Percentiles rank a stretch among this genome's conserved stretches.
Conservation (phyloP, 1,284 basidiomycete genomes). For the Tilletia horrida region DNA sequence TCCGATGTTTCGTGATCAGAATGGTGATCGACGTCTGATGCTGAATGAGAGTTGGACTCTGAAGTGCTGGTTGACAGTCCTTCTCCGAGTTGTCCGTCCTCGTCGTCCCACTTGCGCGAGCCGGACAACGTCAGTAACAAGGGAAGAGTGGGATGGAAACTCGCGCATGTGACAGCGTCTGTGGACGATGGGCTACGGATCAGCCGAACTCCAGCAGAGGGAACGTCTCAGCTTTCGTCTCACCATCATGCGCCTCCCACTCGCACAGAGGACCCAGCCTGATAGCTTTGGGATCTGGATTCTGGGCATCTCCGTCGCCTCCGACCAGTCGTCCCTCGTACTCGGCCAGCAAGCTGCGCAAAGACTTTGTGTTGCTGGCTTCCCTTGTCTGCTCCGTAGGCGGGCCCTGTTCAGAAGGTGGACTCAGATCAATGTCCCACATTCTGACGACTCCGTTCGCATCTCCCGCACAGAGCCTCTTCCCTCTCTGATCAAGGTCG, state of each 20-base stretch:
- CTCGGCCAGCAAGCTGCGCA: neutral
- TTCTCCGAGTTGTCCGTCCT: neutral
- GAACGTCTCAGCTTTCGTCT: neutral
- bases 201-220: neutral
- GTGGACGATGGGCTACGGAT: neutral
- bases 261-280: slow-evolving; percentile 25
- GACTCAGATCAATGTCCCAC: slow-evolving; percentile 28
- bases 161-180: slow-evolving; percentile 33
- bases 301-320: slow-evolving; percentile 15
- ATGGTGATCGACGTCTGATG: too few species aligned
- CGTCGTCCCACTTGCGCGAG: slow-evolving; percentile 23
- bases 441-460: slow-evolving; percentile 28
- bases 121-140: slow-evolving; percentile 30
- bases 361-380: slow-evolving; percentile 20
- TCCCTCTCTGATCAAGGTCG: slow-evolving; percentile 39
- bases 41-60: too few species aligned
- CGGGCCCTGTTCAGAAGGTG: neutral
- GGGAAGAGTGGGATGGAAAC: slow-evolving; percentile 32
- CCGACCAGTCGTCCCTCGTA: slow-evolving; percentile 8
- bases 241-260: slow-evolving; percentile 36
- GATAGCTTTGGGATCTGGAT: neutral
- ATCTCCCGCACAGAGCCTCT: slow-evolving; percentile 37
- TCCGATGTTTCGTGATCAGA: too few species aligned
- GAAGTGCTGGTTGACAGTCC: too few species aligned
- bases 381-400: slow-evolving; percentile 16